Base-by-base conservation (phyloP, 2,329 filamentous ascomycete genomes). In the Fonsecaea pedrosoi region DNA sequence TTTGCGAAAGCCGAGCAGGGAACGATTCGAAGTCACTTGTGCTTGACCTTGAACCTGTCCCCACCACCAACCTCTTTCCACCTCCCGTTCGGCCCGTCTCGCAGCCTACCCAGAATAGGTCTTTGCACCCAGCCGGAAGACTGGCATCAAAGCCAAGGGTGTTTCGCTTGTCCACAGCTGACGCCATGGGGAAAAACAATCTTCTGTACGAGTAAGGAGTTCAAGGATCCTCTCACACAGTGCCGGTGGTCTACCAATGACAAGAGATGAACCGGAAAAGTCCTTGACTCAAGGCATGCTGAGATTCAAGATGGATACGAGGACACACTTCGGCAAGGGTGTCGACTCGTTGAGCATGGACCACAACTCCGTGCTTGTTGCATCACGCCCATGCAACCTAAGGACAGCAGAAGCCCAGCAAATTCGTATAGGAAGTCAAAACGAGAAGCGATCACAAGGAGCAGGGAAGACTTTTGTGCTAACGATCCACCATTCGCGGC, bases 61-160 rank as follows among this genome's bases (percentile, higher is more conserved):
- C 54, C 54, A 50, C 21, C 40, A 6, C 25, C 42, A 5, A 25
- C 21, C 45, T 21, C 56, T 21, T 45, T 21, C 48, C 50, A 37
- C 57, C 48, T 50, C 42, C 64, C 64, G 58, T 25, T 18, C 64
- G 64, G 59, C 48, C 54, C 64, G 64, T 32, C 12, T 55, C 64
- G 64, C 35, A 54, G n/a, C 64, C 54, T 66, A 32, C 10, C 64
- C 53, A 18, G 45, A 53, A 64, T 7, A 30, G 57, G 53, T 50
- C 42, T 60, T 30, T 60, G 57, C 57, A 62, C 7, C 37, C 38
- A 55, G 21, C 7, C 37, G 25, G 38, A 55, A 45, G 25, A 30
- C 12, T 53, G 34, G 48, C 40, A 34, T 13, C 34, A 55, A 25
- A 55, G 15, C 32, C 15, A 62, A 53, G 40, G n/a, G 53, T 37